Evolutionary conservation across 345 rosid species (phyloP).

Genomic region (Linum usitatissimum): DNA sequence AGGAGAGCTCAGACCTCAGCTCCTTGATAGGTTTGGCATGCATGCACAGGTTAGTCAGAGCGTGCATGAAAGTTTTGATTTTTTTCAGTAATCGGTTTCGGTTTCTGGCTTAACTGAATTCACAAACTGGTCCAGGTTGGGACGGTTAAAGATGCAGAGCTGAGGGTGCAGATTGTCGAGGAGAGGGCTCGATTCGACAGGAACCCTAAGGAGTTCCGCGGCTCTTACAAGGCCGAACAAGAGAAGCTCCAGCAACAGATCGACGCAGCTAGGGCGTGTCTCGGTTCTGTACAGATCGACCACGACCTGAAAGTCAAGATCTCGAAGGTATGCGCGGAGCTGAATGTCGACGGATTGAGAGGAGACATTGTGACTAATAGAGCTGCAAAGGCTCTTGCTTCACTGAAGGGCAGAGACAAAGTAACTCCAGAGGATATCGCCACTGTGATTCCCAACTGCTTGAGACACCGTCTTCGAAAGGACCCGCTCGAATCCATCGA

Average conservation of each 20-base stretch:
- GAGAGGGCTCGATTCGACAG: constrained; percentile 77
- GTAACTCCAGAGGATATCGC: constrained; percentile 85
- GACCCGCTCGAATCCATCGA: constrained; percentile 94
- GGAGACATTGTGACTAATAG: constrained; percentile 95
- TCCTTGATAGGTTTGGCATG: constrained; percentile 88
- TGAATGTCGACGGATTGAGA: constrained; percentile 88
- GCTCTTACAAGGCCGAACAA: constrained; percentile 63
- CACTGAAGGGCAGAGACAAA: constrained; percentile 71
- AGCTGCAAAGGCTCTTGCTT: constrained; percentile 90
- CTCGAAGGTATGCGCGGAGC: constrained; percentile 87
- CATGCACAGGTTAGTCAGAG: constrained; percentile 31
- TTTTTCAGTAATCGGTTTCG: too few species aligned
- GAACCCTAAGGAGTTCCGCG: constrained; percentile 77
- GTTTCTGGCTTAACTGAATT: too few species aligned
- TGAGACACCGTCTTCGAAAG: constrained; percentile 93
- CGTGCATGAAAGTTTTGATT: too few species aligned
- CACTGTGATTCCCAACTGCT: constrained; percentile 93
- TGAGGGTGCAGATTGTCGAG: constrained; percentile 88
- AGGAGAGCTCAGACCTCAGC: constrained; percentile 87
- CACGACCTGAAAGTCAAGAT: constrained; percentile 80
- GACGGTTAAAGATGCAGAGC: constrained; percentile 80
- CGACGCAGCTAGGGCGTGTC: constrained; percentile 47
- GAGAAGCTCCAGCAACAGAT: constrained; percentile 87
- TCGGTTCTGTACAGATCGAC: constrained; percentile 71
- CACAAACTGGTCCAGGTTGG: constrained; percentile 40